A percentile compares a stretch with the other conserved stretches of the same genome.
Conservation (phyloP, 345 rosid genomes). For the Eucalyptus leucophloia region DNA sequence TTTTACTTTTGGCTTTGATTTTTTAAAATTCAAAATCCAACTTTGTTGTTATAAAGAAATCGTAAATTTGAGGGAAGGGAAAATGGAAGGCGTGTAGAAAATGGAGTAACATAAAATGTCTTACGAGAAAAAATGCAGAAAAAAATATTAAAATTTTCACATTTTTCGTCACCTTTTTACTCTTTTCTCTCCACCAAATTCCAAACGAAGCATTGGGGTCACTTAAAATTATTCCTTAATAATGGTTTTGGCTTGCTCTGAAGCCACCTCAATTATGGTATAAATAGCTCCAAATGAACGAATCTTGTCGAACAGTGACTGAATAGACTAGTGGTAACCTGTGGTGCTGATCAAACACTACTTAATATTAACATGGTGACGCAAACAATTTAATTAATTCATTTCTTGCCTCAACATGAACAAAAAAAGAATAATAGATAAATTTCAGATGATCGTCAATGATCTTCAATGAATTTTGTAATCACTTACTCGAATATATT, state of each 20-base stretch:
- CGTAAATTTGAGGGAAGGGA: not conserved
- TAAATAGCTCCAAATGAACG: not conserved
- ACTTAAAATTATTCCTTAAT: not conserved
- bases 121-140: not conserved
- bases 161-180: not conserved
- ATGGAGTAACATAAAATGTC: not conserved
- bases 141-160: not conserved
- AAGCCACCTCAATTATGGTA: not conserved
- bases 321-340: not conserved
- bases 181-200: not conserved
- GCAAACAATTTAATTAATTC: not conserved
- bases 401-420: not conserved
- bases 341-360: not conserved
- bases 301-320: not conserved
- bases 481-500: not conserved
- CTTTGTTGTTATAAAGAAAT: not conserved
- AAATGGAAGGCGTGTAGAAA: not conserved
- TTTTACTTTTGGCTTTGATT: not conserved
- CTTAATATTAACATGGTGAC: not conserved
- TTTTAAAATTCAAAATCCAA: not conserved
- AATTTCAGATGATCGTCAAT: not conserved
- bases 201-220: not conserved
- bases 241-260: not conserved
- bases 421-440: fast-evolving
- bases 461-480: not conserved